A percentile compares a stretch with the other conserved stretches of the same genome.
Conservation (phyloP, 2,329 filamentous ascomycete species). For the Rachicladosporium sp. region DNA sequence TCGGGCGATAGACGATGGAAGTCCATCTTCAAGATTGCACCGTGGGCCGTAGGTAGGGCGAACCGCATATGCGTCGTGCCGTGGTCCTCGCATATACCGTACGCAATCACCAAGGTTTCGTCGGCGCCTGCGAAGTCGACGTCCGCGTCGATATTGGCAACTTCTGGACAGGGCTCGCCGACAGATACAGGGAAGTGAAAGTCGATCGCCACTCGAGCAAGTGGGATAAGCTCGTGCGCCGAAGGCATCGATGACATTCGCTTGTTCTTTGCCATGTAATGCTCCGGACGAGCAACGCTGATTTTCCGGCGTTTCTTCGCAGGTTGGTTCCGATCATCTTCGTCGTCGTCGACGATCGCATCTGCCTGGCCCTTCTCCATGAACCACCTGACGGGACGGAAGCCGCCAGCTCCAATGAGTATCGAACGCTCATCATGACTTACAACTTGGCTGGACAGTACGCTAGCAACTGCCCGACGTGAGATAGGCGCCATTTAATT, state of each 20-base stretch:
- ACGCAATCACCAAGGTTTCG: conserved; percentile 10
- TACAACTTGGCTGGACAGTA: conserved; percentile 14
- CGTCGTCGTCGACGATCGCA: not conserved
- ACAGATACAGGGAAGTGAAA: conserved; percentile 16
- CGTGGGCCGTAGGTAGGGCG: conserved; percentile 6
- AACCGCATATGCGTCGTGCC: conserved; percentile 11
- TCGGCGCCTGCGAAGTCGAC: conserved; percentile 12
- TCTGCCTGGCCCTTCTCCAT: conserved; percentile 11
- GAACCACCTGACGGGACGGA: conserved; percentile 20
- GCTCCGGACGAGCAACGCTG: not conserved
- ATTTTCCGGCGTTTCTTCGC: conserved; percentile 15
- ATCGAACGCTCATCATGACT: conserved; percentile 16
- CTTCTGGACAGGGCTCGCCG: conserved; percentile 3
- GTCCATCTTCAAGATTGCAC: conserved; percentile 15
- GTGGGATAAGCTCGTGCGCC: conserved; percentile 8
- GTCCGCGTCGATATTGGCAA: conserved; percentile 9
- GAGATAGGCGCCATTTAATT: conserved; percentile 10
- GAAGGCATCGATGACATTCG: not conserved
- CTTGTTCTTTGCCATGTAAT: conserved; percentile 1
- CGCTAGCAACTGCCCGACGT: conserved; percentile 13
- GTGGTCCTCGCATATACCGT: conserved; percentile 9
- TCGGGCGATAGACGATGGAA: conserved; percentile 8
- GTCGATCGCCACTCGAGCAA: conserved; percentile 17
- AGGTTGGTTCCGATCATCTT: conserved; percentile 8
- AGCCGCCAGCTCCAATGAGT: conserved; percentile 21